Base-by-base conservation (phyloP, 306 rosid species). In the Begonia peltatifolia region DNA sequence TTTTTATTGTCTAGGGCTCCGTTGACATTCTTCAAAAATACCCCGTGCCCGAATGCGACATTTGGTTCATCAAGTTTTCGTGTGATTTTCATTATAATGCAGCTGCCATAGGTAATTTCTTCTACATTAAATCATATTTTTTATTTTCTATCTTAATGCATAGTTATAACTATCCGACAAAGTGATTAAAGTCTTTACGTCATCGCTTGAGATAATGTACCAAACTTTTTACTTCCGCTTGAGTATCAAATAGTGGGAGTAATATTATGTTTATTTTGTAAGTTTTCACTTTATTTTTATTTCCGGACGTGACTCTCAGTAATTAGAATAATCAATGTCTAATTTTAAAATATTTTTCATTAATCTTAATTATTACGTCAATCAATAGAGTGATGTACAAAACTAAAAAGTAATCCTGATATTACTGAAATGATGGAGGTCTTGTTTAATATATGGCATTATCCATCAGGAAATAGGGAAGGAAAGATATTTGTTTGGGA, bases 11-110 rank as follows among this genome's bases (percentile, higher is more conserved):
- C 57, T 59, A 90, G 99, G 95, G 99, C 41, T 56, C 68, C 2
- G 94, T 74, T 57, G 99, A 86, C 67, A 74, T 86, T 64, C 99
- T 90, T 66, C 99, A 90, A 70, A 90, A 80, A 62, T 90, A 90
- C 74, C 99, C 99, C 14, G 90, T 77, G 68, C 96, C 99, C 0
- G 99, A 77, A 50, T 90, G 99, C 53, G 95, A 90, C 65, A 86
- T 90, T 61, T 90, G 99, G 95, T 90, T 86, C 78, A 86, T 90
- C 80, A 90, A 90, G 67, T 90, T 90, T 61, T 90, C 95, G 25
- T 86, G 84, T 41, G 99, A 90, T 73, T 90, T 90, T 72, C 88
- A 81, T 67, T 86, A 63, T 60, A 73, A 79, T 52, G 65, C 85
- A 14, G 81, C 74, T 65, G 84, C 96, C 12, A 77, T 86, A 83